Conservation (phyloP, 495 filamentous ascomycete genomes). For the Lophium mytilinum region DNA sequence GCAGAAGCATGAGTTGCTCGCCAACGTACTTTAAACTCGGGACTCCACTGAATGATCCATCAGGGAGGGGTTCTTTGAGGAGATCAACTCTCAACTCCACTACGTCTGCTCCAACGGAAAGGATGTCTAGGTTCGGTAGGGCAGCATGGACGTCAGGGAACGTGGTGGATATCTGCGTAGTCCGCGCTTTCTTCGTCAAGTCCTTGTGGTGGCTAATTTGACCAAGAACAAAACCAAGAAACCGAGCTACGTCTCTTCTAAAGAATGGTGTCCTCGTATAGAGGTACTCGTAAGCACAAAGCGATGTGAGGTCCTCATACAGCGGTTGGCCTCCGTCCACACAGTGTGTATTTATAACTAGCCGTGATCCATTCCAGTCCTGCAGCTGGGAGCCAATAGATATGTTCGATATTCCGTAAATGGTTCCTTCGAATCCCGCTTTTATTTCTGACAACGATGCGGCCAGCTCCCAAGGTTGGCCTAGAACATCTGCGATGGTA, state of each 20-base stretch:
- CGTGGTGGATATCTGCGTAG: slow-evolving; percentile 77
- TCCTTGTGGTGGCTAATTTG: slow-evolving; percentile 67
- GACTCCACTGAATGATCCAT: slow-evolving; percentile 49
- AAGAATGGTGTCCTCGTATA: slow-evolving; percentile 64
- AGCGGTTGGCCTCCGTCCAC: slow-evolving; percentile 60
- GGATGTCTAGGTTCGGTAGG: slow-evolving; percentile 74
- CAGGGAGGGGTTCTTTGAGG: slow-evolving; percentile 58
- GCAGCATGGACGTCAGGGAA: slow-evolving; percentile 78
- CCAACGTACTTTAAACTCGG: slow-evolving; percentile 77
- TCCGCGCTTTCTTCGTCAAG: slow-evolving; percentile 63
- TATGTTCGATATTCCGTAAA: slow-evolving; percentile 25
- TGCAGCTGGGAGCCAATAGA: slow-evolving; percentile 10
- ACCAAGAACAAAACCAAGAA: slow-evolving; percentile 67
- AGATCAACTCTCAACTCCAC: slow-evolving; percentile 78
- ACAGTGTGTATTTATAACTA: slow-evolving; percentile 63
- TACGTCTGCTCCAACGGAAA: slow-evolving; percentile 76
- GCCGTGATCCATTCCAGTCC: slow-evolving; percentile 16
- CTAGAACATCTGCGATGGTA: slow-evolving; percentile 33
- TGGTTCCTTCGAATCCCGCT: slow-evolving; percentile 15
- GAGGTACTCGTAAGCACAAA: slow-evolving; percentile 75
- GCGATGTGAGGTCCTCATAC: slow-evolving; percentile 52
- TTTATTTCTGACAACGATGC: slow-evolving; percentile 19
- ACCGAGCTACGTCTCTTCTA: slow-evolving; percentile 67
- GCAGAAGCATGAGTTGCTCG: slow-evolving; percentile 72
- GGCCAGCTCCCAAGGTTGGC: slow-evolving; percentile 26